A percentile compares a stretch with the other conserved stretches of the same genome.
These are phyloP conservation scores for Rubia yunnanensis DNA, from an alignment of 257 asterid species.

Conservation along the genomic window DNA sequence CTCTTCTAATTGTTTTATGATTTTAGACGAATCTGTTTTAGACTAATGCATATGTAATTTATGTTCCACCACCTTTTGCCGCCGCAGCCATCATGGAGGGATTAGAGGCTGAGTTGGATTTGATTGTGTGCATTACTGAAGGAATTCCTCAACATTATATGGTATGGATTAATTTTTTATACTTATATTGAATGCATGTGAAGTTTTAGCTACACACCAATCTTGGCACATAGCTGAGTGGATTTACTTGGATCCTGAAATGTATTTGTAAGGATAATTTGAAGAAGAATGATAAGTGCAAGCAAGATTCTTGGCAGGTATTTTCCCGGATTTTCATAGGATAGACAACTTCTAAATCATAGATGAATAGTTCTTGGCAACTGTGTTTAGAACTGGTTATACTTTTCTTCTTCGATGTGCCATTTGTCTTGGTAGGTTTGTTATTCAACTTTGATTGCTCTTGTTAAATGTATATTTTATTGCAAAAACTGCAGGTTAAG, in stretches of 20 bases:
- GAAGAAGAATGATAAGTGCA: background rate
- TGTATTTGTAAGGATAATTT: background rate
- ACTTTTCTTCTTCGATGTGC: background rate
- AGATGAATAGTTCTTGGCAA: background rate
- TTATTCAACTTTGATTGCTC: background rate
- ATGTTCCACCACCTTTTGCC: slow-evolving; percentile 96
- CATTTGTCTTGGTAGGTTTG: background rate
- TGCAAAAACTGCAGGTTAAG: slow-evolving; percentile 46
- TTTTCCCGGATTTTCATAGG: background rate
- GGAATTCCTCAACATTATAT: slow-evolving; percentile 96
- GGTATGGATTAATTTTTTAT: slow-evolving; percentile 20
- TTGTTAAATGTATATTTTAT: background rate
- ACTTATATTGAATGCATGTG: background rate
- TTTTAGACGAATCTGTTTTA: too few relatives aligned
- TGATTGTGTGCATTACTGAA: slow-evolving; percentile 86
- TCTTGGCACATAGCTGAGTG: background rate
- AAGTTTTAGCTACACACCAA: background rate
- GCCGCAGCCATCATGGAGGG: slow-evolving; percentile 87
- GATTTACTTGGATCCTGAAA: background rate
- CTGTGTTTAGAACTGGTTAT: background rate
- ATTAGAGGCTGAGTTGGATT: slow-evolving; percentile 82
- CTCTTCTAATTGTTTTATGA: too few relatives aligned
- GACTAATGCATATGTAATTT: slow-evolving; percentile 86
- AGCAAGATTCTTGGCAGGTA: background rate
- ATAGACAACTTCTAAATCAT: background rate